These are phyloP conservation scores for Penicillium sp. DNA, from an alignment of 2,329 filamentous ascomycete species.

Conservation along the genomic window DNA sequence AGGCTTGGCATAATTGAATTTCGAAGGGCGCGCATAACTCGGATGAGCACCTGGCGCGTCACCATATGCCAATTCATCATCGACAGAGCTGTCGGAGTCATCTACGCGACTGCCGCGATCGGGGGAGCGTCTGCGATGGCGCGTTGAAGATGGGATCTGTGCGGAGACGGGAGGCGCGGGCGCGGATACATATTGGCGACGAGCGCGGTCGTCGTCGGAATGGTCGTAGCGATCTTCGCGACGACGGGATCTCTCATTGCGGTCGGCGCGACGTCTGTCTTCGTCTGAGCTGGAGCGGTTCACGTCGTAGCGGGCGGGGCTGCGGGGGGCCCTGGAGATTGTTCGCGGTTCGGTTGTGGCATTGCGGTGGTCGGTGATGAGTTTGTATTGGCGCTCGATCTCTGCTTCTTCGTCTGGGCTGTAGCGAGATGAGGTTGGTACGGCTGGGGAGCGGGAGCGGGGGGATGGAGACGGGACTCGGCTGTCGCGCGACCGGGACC, in stretches of 20 bases:
- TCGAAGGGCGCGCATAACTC: slow-evolving; percentile 35
- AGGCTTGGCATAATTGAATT: slow-evolving; percentile 36
- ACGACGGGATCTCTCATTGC: slow-evolving; percentile 8
- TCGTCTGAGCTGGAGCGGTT: slow-evolving; percentile 25
- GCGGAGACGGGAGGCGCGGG: not conserved
- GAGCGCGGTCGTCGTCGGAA: slow-evolving; percentile 22
- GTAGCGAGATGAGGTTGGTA: slow-evolving; percentile 13
- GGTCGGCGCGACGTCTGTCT: slow-evolving; percentile 11
- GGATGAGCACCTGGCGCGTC: slow-evolving; percentile 33
- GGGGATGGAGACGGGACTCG: slow-evolving; percentile 35
- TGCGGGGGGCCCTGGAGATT: slow-evolving; percentile 7
- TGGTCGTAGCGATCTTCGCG: slow-evolving; percentile 31
- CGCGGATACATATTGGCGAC: slow-evolving; percentile 4
- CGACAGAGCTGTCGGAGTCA: slow-evolving; percentile 31
- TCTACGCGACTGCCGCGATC: slow-evolving; percentile 21
- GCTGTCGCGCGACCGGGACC: slow-evolving; percentile 46
- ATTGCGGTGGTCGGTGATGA: slow-evolving; percentile 16
- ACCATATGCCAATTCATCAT: slow-evolving; percentile 42
- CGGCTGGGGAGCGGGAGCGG: slow-evolving; percentile 28
- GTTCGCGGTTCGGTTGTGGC: not conserved
- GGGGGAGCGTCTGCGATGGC: slow-evolving; percentile 23
- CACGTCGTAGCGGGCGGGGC: slow-evolving; percentile 22
- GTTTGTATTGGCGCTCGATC: slow-evolving; percentile 25
- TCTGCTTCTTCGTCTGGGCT: slow-evolving; percentile 21
- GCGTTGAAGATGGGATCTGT: too few relatives aligned